Percentiles rank a stretch among this genome's conserved stretches.
These are phyloP conservation scores for Coelastrella sp. DNA, from an alignment of 139 green algal genomes.

Conservation along the genomic window DNA sequence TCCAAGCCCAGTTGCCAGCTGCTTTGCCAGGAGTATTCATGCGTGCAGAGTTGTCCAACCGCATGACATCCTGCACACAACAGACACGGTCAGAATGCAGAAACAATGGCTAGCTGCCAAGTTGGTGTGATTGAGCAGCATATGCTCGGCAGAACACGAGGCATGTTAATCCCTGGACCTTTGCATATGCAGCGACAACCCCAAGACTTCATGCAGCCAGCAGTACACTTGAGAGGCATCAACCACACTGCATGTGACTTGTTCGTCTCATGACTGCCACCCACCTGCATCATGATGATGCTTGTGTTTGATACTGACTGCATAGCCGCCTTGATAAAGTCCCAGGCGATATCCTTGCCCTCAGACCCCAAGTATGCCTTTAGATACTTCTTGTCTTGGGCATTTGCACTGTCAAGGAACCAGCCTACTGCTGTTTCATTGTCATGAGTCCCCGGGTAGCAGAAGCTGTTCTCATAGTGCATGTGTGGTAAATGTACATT, in stretches of 20 bases:
- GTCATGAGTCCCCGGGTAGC: constrained; percentile 93
- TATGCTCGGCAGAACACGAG: too few species aligned
- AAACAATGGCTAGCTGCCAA: neutral
- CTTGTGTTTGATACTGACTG: constrained; percentile 76
- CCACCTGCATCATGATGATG: constrained; percentile 88
- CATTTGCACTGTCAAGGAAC: constrained; percentile 69
- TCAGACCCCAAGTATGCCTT: constrained; percentile 77
- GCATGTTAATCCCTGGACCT: too few species aligned
- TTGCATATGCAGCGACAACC: too few species aligned
- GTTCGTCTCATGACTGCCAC: neutral
- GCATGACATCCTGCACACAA: constrained; percentile 92
- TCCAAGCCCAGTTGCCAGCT: constrained; percentile 92
- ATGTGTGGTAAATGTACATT: constrained; percentile 99
- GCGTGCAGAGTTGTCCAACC: constrained; percentile 90
- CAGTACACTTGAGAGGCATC: too few species aligned
- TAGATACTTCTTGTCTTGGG: constrained; percentile 73
- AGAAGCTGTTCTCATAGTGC: constrained; percentile 95
- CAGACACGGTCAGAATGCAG: neutral
- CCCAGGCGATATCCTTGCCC: constrained; percentile 82
- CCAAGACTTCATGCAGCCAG: too few species aligned
- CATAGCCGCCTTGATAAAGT: constrained; percentile 84
- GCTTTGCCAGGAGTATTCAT: constrained; percentile 96
- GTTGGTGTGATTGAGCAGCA: too few species aligned
- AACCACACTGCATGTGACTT: too few species aligned
- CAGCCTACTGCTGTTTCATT: constrained; percentile 95